Evolutionary conservation across 164 flowering plant genomes (phyloP), one percentile per base, ranked within the genome.

Genomic region (Berberis vulgaris): DNA sequence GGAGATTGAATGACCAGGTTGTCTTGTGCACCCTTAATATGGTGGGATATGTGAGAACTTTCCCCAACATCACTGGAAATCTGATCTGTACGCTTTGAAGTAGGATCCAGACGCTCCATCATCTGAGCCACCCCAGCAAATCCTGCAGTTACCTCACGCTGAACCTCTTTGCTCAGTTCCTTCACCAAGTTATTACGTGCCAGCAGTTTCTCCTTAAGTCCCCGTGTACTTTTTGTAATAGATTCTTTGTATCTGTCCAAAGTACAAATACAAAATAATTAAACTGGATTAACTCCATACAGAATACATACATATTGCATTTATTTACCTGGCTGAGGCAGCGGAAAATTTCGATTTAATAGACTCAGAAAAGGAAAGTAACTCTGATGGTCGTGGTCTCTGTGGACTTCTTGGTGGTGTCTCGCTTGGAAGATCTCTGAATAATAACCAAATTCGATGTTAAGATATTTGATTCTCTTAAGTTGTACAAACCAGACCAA

Each of bases 151-250:
- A 84, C 82, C 70, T 88, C 95, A 9, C 87, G 84, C 68, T 84
- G 84, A 69, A 88, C 95, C 68, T 80, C 91, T 75, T 75, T 87
- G 79, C 88, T 79, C 59, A 85, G 69, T 68, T 88, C 95, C 70
- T 81, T 88, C 42, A 86, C 88, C n/a, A 88, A 79, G 68, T 45
- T 80, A 68, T 88, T 88, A 7, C 79, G 80, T 42, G 88, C 81
- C 63, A 86, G 66, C 46, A 88, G 73, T 76, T 84, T 88, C 67
- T 88, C 91, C 79, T 79, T 88, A 41, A 88, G 71, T 53, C 87
- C 85, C 39, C 75, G 74, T 0, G 91, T 84, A 41, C 88, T 65
- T 77, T 79, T 86, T 26, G 88, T 79, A 67, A 88, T 69, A 10
- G 96, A 84, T 59, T 88, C 91, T 67, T 86, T 88, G 65, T 81